A percentile compares a stretch with the other conserved stretches of the same genome.
Evolutionary conservation across 495 filamentous ascomycete species (phyloP).

Genomic region (Alectoria sarmentosa): DNA sequence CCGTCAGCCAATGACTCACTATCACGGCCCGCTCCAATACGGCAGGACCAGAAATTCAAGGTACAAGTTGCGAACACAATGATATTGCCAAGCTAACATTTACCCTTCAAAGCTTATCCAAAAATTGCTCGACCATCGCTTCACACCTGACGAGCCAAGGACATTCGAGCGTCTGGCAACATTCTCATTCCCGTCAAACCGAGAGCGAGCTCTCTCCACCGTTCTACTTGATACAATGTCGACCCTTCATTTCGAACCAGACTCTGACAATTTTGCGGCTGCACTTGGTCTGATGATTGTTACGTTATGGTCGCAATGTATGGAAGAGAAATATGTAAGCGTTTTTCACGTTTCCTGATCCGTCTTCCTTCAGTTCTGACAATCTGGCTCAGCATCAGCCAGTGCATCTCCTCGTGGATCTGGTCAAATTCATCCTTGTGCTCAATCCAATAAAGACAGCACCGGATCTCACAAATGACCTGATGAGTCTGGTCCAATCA

Average conservation of each 20-base stretch:
- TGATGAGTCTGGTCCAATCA: constrained; percentile 48
- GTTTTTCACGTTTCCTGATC: not conserved
- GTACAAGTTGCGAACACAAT: constrained; percentile 3
- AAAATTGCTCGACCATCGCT: constrained; percentile 51
- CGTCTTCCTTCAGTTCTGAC: not conserved
- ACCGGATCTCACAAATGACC: constrained; percentile 42
- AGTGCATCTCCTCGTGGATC: constrained; percentile 50
- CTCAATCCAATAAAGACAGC: constrained; percentile 41
- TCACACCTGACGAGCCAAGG: constrained; percentile 39
- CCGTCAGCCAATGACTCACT: not conserved
- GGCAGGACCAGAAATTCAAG: constrained; percentile 17
- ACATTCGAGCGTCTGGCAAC: constrained; percentile 48
- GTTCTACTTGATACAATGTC: constrained; percentile 49
- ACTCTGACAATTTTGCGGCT: constrained; percentile 41
- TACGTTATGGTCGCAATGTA: constrained; percentile 54
- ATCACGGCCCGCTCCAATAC: not conserved
- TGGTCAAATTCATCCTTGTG: constrained; percentile 47
- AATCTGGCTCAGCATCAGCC: constrained; percentile 34
- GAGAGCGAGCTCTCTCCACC: constrained; percentile 46
- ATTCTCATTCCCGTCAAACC: constrained; percentile 49
- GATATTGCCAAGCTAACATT: not conserved
- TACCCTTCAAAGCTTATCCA: constrained; percentile 41
- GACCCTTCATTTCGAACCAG: constrained; percentile 26
- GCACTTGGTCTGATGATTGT: constrained; percentile 48
- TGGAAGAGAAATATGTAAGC: constrained; percentile 50